These are phyloP conservation scores for Brassica cretica DNA, from an alignment of 345 rosid species.

Conservation along the genomic window DNA sequence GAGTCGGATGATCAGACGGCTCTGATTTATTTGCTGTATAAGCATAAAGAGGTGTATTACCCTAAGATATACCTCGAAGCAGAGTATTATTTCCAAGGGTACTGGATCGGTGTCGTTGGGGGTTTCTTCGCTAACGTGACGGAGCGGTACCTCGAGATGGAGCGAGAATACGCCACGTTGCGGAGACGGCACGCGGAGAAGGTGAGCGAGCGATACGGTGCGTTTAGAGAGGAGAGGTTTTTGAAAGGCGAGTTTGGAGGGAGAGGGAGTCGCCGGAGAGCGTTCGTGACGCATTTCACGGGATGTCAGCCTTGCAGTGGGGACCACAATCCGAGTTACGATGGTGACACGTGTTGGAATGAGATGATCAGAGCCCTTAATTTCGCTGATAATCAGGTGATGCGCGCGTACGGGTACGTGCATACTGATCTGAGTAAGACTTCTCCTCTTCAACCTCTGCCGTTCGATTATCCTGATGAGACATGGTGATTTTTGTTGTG, in stretches of 20 bases:
- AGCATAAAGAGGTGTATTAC: constrained; percentile 50
- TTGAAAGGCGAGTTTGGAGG: constrained; percentile 59
- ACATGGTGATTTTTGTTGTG: constrained; percentile 49
- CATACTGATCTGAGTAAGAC: constrained; percentile 65
- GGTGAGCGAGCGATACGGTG: constrained; percentile 75
- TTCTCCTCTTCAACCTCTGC: constrained; percentile 52
- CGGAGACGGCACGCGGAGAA: constrained; percentile 78
- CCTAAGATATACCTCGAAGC: constrained; percentile 69
- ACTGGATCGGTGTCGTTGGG: constrained; percentile 61
- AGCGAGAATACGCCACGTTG: constrained; percentile 46
- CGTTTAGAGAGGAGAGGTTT: constrained; percentile 53
- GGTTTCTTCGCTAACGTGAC: constrained; percentile 64
- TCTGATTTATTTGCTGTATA: constrained; percentile 59
- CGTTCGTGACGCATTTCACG: constrained; percentile 86
- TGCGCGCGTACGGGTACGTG: constrained; percentile 66
- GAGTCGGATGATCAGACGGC: constrained; percentile 91
- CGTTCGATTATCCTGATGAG: constrained; percentile 76
- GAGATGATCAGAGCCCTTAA: constrained; percentile 82
- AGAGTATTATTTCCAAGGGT: constrained; percentile 68
- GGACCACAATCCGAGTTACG: constrained; percentile 59
- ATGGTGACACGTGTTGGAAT: constrained; percentile 72
- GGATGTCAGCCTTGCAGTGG: constrained; percentile 98
- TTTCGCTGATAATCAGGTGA: constrained; percentile 91
- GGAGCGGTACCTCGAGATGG: constrained; percentile 52
- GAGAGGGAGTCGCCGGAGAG: constrained; percentile 59